Evolutionary conservation across 164 flowering plant species (phyloP), one percentile per base, ranked within the genome.

Genomic region (Annona cherimola): DNA sequence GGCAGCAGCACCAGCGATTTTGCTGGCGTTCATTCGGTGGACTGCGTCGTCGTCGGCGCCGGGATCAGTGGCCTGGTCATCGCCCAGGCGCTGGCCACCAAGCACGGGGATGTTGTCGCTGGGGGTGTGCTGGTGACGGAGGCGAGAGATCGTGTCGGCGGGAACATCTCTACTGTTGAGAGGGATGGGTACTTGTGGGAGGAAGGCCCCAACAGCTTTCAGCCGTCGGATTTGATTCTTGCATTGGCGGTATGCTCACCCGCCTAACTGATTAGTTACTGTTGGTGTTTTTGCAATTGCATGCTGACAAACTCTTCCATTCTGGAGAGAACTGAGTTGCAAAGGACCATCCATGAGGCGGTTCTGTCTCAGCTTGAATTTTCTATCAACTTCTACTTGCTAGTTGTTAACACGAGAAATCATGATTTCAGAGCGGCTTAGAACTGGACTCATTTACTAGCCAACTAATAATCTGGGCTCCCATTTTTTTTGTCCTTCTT

Each of bases 151-250:
- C 89, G 97, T 14, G 98, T 91, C 39, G 99, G 99, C 0, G 99
- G 99, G 45, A 92, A 90, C 76, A 95, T 95, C 66, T 85, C 80
- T 35, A 94, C 98, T 46, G 80, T 88, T 54, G 88, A 91, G 81
- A 79, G 82, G 75, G 96, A 89, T 55, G 99, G 99, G 1, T 94
- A 83, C 66, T 83, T 94, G 45, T 94, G 99, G 99, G 98, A 94
- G 74, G 97, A 94, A 76, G 99, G 98, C 5, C 99, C 98, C 59
- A 94, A 94, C 71, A 92, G 97, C 78, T 94, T 94, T 71, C 99
- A 94, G 85, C 99, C 97, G 5, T 87, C 97, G 1, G 95, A 92
- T 82, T 74, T 92, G 1, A 86, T 94, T 79, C 91, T 94, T 67
- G 78, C 91, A 19, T 76, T 86, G 83, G 90, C 75, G 78, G 91